Evolutionary conservation across 805 yeast species (phyloP).

Genomic region (Zygosaccharomyces bisporus): DNA sequence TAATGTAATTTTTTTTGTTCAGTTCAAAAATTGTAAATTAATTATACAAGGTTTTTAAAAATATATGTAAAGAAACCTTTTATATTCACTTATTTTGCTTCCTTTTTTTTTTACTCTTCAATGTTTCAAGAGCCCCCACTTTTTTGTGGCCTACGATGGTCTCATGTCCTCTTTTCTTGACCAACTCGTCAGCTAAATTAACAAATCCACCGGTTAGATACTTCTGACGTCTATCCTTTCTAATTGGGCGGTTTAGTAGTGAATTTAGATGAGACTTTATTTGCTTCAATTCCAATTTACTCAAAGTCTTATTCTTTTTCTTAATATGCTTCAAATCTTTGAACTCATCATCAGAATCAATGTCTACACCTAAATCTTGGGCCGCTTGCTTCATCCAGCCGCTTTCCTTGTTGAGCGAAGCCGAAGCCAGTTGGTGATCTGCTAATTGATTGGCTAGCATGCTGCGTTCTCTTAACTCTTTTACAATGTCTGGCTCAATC

Average conservation of each 20-base stretch:
- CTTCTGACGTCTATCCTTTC: constrained; percentile 62
- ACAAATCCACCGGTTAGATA: constrained; percentile 76
- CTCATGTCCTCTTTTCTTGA: constrained; percentile 62
- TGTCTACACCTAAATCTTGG: constrained; percentile 82
- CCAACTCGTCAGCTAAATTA: constrained; percentile 73
- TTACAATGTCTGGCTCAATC: constrained; percentile 68
- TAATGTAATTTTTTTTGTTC: constrained; percentile 5
- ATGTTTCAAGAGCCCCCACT: constrained; percentile 62
- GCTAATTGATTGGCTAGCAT: constrained; percentile 69
- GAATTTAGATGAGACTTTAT: constrained; percentile 51
- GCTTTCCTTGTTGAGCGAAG: constrained; percentile 62
- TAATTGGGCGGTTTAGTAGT: constrained; percentile 49
- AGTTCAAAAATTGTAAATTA: background rate
- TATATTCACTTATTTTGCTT: constrained; percentile 5
- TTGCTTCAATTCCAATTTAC: constrained; percentile 45
- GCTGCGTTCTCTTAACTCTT: constrained; percentile 67
- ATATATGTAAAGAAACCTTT: background rate
- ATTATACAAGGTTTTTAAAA: background rate
- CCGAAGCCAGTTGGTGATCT: constrained; percentile 59
- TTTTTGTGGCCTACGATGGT: constrained; percentile 67
- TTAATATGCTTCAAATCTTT: constrained; percentile 47
- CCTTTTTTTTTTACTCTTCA: constrained; percentile 38
- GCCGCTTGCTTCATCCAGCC: constrained; percentile 89
- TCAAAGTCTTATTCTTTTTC: constrained; percentile 54
- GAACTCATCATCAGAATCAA: constrained; percentile 62